Conservation (phyloP, 2,329 filamentous ascomycete genomes). For the Penicillium thymicola region DNA sequence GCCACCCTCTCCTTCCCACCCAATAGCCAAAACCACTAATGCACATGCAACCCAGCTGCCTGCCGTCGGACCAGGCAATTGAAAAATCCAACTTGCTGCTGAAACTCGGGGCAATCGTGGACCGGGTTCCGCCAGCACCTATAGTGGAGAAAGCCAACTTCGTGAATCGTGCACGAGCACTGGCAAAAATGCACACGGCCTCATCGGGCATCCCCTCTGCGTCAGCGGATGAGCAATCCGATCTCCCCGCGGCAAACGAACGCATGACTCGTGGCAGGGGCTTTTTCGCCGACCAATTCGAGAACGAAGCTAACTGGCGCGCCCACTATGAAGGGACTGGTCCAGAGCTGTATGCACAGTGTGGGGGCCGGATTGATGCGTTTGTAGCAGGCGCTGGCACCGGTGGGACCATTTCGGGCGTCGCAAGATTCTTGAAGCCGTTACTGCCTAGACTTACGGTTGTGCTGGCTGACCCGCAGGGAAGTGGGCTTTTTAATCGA, state of each 20-base stretch:
- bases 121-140: constrained; percentile 83
- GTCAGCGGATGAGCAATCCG: constrained; percentile 6
- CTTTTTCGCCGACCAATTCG: constrained; percentile 96
- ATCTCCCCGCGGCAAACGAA: constrained; percentile 20
- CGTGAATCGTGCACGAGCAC: constrained; percentile 80
- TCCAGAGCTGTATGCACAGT: constrained; percentile 82
- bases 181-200: constrained; percentile 69
- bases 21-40: constrained; percentile 13
- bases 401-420: constrained; percentile 86
- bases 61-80: constrained; percentile 84
- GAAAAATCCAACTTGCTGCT: constrained; percentile 88
- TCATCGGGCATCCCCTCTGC: constrained; percentile 19
- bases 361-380: constrained; percentile 69
- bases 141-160: constrained; percentile 94
- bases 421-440: constrained; percentile 78
- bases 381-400: constrained; percentile 94
- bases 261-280: constrained; percentile 63
- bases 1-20: not conserved
- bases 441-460: constrained; percentile 62
- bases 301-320: constrained; percentile 81
- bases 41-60: constrained; percentile 56
- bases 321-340: constrained; percentile 82
- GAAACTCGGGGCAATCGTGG: constrained; percentile 88
- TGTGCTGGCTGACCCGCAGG: constrained; percentile 89
- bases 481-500: constrained; percentile 88